A percentile compares a stretch with the other conserved stretches of the same genome.
Conservation (phyloP, 495 filamentous ascomycete genomes). For the Neurospora sp. region DNA sequence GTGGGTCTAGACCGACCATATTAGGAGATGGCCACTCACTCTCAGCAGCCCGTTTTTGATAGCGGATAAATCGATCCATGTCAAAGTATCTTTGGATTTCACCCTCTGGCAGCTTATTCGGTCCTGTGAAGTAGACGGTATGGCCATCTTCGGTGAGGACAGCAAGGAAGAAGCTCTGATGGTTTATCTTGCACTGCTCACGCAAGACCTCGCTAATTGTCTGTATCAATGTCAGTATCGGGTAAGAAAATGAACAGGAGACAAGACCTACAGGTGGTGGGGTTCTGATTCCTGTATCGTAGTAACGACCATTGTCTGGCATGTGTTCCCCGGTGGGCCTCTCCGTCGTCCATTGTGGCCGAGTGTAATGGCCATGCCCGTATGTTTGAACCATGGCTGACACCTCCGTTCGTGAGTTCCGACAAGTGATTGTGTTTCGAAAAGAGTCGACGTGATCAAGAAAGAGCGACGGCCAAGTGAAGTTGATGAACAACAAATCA, state of each 20-base stretch:
- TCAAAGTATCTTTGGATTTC: constrained; percentile 26
- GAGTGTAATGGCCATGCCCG: constrained; percentile 11
- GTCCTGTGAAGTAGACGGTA: constrained; percentile 22
- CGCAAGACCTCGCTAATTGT: constrained; percentile 28
- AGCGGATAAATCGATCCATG: constrained; percentile 17
- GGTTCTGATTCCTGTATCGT: constrained; percentile 7
- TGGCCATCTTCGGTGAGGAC: constrained; percentile 23
- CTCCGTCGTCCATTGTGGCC: constrained; percentile 14
- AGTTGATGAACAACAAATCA: background rate
- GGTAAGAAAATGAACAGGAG: background rate
- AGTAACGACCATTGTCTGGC: constrained; percentile 8
- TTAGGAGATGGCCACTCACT: constrained; percentile 3
- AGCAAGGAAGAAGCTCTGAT: constrained; percentile 29
- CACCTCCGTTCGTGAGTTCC: background rate
- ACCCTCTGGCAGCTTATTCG: constrained; percentile 10
- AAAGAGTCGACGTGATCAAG: background rate
- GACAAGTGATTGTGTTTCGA: background rate
- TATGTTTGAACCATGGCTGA: background rate
- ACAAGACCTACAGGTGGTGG: constrained; percentile 12
- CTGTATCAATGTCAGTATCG: constrained; percentile 14
- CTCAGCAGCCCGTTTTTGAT: constrained; percentile 3
- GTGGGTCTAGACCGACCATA: background rate
- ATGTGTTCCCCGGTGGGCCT: constrained; percentile 5
- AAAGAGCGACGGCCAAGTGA: background rate
- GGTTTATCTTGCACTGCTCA: constrained; percentile 28